Percentiles rank a stretch among this genome's conserved stretches.
Conservation (phyloP, 495 filamentous ascomycete species). For the Penicillium roqueforti region DNA sequence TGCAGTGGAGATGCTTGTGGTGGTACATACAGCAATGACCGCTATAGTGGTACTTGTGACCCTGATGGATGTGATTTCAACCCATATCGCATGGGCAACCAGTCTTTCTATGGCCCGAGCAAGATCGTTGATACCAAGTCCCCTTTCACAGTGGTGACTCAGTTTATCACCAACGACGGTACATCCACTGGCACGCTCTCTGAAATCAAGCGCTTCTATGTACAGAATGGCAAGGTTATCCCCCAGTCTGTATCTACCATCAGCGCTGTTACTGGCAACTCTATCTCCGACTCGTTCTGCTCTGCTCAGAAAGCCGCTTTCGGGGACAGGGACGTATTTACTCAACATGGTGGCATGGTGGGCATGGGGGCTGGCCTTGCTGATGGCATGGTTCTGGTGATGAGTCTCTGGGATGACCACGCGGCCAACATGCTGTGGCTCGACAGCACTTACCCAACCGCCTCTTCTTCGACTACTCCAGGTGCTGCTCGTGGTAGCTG, state of each 20-base stretch:
- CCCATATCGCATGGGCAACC: constrained; percentile 60
- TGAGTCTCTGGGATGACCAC: constrained; percentile 79
- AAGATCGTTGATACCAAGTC: constrained; percentile 57
- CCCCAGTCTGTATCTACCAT: constrained; percentile 52
- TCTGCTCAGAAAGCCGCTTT: constrained; percentile 56
- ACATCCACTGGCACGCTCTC: constrained; percentile 49
- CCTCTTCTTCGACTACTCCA: constrained; percentile 49
- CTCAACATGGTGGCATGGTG: constrained; percentile 53
- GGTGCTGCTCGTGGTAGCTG: constrained; percentile 71
- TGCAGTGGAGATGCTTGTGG: constrained; percentile 57
- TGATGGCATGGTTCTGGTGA: constrained; percentile 67
- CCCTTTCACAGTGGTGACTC: constrained; percentile 62
- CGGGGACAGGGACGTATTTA: constrained; percentile 56
- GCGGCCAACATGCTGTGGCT: constrained; percentile 79
- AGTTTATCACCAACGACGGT: constrained; percentile 56
- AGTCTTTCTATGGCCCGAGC: constrained; percentile 56
- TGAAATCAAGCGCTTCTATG: constrained; percentile 66
- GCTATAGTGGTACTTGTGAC: constrained; percentile 58
- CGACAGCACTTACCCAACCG: constrained; percentile 67
- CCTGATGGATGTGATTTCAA: constrained; percentile 76
- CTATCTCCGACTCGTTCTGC: constrained; percentile 59
- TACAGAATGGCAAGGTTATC: constrained; percentile 61
- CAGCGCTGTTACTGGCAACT: constrained; percentile 48
- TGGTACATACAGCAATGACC: constrained; percentile 33
- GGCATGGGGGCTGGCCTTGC: constrained; percentile 54